Conservation (phyloP, 73 alveolate genomes). For the Tetrahymena thermophila region DNA sequence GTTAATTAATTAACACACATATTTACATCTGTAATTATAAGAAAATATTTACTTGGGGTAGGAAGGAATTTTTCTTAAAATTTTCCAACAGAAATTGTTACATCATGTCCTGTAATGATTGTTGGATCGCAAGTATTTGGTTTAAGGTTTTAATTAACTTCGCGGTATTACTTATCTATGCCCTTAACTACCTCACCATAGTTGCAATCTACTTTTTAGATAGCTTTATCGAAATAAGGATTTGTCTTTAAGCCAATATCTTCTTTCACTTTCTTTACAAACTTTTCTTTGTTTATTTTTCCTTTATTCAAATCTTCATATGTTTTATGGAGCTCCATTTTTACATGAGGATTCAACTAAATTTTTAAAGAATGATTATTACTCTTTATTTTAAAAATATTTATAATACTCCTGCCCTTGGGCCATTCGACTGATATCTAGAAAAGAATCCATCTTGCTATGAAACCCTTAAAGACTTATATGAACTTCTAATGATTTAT, state of each 20-base stretch:
- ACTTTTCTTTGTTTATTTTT: neutral
- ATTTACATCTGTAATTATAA: neutral
- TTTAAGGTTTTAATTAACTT: neutral
- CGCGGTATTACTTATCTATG: neutral
- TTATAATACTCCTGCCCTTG: neutral
- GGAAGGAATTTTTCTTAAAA: neutral
- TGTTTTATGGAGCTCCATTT: neutral
- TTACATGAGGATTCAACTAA: neutral
- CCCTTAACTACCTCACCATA: neutral
- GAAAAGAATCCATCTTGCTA: neutral
- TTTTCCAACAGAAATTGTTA: neutral
- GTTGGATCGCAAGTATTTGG: neutral
- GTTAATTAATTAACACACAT: neutral
- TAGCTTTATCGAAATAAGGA: neutral
- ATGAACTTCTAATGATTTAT: neutral
- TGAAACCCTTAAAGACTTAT: neutral
- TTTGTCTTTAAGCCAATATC: neutral
- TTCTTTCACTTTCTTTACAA: neutral
- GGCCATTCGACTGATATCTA: neutral
- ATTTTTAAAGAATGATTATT: neutral
- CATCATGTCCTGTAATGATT: neutral
- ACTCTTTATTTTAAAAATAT: neutral
- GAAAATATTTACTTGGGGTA: neutral
- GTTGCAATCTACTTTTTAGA: neutral
- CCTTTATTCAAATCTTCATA: neutral